Conservation (phyloP, 2,329 filamentous ascomycete genomes). For the Colletotrichum ledebouriae region DNA sequence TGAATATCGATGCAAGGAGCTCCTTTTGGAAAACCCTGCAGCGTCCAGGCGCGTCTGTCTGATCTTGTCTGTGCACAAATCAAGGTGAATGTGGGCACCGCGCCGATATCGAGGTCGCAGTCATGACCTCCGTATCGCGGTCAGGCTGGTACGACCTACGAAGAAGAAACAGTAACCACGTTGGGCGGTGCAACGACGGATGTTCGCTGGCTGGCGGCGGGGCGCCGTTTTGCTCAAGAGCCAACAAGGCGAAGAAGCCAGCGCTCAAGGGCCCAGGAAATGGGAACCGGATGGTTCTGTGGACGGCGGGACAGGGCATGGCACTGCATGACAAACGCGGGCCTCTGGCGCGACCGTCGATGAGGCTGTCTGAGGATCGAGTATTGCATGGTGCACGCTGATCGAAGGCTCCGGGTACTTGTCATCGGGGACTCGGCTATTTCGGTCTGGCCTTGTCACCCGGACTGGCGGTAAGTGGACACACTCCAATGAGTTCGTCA, state of each 20-base stretch:
- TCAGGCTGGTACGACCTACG: not conserved
- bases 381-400: conserved; percentile 13
- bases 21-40: conserved; percentile 2
- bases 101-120: conserved; percentile 17
- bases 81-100: conserved; percentile 5
- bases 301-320: conserved; percentile 3
- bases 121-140: conserved; percentile 8
- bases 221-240: conserved; percentile 11
- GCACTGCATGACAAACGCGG: conserved; percentile 16
- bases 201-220: conserved; percentile 22
- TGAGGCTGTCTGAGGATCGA: conserved; percentile 27
- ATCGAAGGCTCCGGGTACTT: conserved; percentile 23
- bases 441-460: conserved; percentile 3
- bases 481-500: conserved; percentile 9
- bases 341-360: conserved; percentile 11
- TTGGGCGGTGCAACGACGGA: conserved; percentile 28
- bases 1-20: not conserved
- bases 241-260: conserved; percentile 11
- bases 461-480: conserved; percentile 15
- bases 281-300: not conserved
- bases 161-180: conserved; percentile 10
- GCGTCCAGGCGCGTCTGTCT: not conserved
- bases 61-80: not conserved
- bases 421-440: conserved; percentile 23
- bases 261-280: conserved; percentile 15